phyloP scores from a whole-genome alignment of 768 basidiomycete genomes.

The Russula sp. region DNA sequence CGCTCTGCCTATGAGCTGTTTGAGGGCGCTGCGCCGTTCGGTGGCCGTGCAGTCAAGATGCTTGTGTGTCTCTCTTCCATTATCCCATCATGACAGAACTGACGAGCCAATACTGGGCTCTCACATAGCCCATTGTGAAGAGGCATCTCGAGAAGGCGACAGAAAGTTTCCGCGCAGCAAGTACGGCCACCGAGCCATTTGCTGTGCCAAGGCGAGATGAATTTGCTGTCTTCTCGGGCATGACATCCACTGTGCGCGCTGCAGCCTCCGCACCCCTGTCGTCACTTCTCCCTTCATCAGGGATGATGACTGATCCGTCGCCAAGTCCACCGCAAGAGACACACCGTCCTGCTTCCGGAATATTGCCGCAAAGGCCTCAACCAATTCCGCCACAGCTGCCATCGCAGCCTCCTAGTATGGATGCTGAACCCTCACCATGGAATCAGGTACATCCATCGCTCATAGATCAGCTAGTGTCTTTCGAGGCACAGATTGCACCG shows the following conservation, averaged over 20 bases:
- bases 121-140: constrained; percentile 53
- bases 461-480: constrained; percentile 30
- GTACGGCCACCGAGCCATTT: constrained; percentile 57
- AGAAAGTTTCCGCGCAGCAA: constrained; percentile 37
- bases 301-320: constrained; percentile 13
- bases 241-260: constrained; percentile 56
- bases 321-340: not conserved
- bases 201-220: constrained; percentile 55
- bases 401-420: not conserved
- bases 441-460: constrained; percentile 31
- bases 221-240: constrained; percentile 70
- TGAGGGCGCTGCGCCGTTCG: constrained; percentile 51
- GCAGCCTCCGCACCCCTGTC: constrained; percentile 30
- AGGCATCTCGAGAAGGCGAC: constrained; percentile 51
- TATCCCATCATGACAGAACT: not conserved
- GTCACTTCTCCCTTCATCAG: constrained; percentile 20
- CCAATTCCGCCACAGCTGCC: not conserved
- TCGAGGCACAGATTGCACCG: constrained; percentile 29
- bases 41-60: constrained; percentile 67
- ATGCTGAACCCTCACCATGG: constrained; percentile 4
- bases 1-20: constrained; percentile 59
- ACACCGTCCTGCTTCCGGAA: not conserved
- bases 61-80: constrained; percentile 39
- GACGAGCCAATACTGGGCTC: not conserved
- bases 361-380: not conserved